Conservation (phyloP, 2,329 filamentous ascomycete genomes). For the Fusarium euwallaceae region DNA sequence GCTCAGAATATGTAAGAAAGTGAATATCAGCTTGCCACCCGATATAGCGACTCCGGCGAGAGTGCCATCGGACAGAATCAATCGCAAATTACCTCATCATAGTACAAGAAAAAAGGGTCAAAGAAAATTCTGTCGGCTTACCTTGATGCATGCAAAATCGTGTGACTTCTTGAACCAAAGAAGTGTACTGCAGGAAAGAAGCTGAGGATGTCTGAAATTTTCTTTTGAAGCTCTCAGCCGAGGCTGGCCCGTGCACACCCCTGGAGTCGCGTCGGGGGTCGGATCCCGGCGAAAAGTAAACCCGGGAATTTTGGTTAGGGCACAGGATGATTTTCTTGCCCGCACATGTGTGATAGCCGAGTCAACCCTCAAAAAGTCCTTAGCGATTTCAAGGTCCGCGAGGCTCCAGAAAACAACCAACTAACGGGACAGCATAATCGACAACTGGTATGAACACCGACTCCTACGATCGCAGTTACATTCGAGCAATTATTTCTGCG, state of each 20-base stretch:
- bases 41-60: constrained; percentile 92
- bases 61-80: constrained; percentile 87
- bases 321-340: constrained; percentile 57
- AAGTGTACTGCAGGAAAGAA: constrained; percentile 10
- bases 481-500: constrained; percentile 44
- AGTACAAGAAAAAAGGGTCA: constrained; percentile 26
- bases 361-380: constrained; percentile 56
- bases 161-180: constrained; percentile 39
- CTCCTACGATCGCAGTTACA: constrained; percentile 45
- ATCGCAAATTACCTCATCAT: constrained; percentile 99
- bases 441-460: constrained; percentile 55
- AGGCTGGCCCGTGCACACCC: constrained; percentile 38
- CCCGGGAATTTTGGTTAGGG: constrained; percentile 57
- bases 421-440: constrained; percentile 56
- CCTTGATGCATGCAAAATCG: constrained; percentile 39
- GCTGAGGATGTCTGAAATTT: constrained; percentile 30
- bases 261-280: neutral
- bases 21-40: constrained; percentile 85
- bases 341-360: constrained; percentile 56
- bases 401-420: constrained; percentile 55
- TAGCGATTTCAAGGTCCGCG: constrained; percentile 54
- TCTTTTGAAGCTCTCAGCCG: constrained; percentile 46
- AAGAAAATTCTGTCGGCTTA: constrained; percentile 42
- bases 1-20: constrained; percentile 99
- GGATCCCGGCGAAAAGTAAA: constrained; percentile 46